Percentiles rank a stretch among this genome's conserved stretches.
These are phyloP conservation scores for Saprolegnia parasitica DNA, from an alignment of 352 stramenopile species.

Conservation along the genomic window DNA sequence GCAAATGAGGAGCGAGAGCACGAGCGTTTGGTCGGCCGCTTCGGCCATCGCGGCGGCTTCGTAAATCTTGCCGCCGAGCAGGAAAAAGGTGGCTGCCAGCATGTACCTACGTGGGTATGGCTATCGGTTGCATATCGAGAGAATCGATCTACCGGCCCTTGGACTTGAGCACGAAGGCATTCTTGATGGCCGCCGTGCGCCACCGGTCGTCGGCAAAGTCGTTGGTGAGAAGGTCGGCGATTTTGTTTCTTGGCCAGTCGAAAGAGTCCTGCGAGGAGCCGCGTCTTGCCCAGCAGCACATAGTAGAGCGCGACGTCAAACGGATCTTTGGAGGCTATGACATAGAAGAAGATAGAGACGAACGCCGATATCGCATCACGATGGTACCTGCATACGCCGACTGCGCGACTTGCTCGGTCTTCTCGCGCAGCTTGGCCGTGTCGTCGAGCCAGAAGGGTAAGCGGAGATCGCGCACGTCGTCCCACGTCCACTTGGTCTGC, in stretches of 20 bases:
- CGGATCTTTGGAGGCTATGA: conserved; percentile 52
- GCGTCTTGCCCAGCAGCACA: conserved; percentile 77
- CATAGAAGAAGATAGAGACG: conserved; percentile 75
- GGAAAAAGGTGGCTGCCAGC: conserved; percentile 76
- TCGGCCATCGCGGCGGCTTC: conserved; percentile 73
- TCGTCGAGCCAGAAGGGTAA: conserved; percentile 28
- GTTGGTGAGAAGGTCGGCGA: conserved; percentile 71
- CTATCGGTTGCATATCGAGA: no score
- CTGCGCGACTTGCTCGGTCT: conserved; percentile 72
- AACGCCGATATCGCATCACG: conserved; percentile 70
- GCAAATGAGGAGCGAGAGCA: conserved; percentile 76
- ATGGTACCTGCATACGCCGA: conserved; percentile 69
- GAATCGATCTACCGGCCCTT: conserved; percentile 62
- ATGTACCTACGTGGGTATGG: conserved; percentile 24
- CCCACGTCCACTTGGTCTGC: conserved; percentile 13
- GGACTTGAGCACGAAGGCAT: conserved; percentile 82
- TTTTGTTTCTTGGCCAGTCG: conserved; percentile 70
- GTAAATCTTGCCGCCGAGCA: conserved; percentile 69
- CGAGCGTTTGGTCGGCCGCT: conserved; percentile 62
- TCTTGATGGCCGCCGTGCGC: conserved; percentile 87
- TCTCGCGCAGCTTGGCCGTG: not conserved
- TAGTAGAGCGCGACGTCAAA: conserved; percentile 85
- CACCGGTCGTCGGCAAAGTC: conserved; percentile 78
- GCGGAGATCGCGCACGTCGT: conserved; percentile 6
- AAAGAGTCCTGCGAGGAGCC: conserved; percentile 76